Evolutionary conservation across 208 protist genomes (phyloP).

Genomic region (Leishmania tarentolae): DNA sequence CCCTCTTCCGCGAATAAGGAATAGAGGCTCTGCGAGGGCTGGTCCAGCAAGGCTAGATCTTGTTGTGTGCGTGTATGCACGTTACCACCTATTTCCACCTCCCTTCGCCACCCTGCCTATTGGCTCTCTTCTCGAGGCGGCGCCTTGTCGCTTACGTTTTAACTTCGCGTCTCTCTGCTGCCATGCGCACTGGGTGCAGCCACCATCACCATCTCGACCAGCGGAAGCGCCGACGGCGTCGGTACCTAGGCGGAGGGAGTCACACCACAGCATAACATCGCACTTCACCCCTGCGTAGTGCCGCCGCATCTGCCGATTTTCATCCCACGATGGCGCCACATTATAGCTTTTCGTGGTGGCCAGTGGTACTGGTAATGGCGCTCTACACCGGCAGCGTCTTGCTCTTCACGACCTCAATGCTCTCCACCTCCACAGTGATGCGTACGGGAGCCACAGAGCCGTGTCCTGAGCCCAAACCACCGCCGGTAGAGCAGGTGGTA

Average conservation of each 20-base stretch:
- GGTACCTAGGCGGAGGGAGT: neutral
- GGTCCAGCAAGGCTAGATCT: neutral
- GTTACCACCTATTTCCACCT: too few species aligned
- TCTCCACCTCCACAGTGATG: constrained; percentile 50
- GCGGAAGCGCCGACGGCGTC: neutral
- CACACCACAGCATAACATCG: neutral
- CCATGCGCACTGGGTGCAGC: neutral
- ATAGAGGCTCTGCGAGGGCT: neutral
- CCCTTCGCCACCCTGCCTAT: neutral
- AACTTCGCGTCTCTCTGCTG: neutral
- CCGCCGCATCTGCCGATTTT: neutral
- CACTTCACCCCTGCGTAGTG: neutral
- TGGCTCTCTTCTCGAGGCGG: neutral
- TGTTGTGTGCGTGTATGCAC: neutral
- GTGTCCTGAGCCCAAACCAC: constrained; percentile 26
- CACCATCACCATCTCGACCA: too few species aligned
- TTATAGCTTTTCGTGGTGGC: constrained; percentile 13
- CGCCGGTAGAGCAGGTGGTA: constrained; percentile 71
- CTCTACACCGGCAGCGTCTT: constrained; percentile 43
- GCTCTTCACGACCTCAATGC: constrained; percentile 63
- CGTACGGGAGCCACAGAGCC: constrained; percentile 28
- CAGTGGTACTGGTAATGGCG: constrained; percentile 26
- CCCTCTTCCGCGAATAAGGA: neutral
- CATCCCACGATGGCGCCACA: neutral
- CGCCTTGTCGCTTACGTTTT: neutral